These are phyloP conservation scores for Pyrus bretschneideri DNA, from an alignment of 306 rosid species.

Conservation along the genomic window DNA sequence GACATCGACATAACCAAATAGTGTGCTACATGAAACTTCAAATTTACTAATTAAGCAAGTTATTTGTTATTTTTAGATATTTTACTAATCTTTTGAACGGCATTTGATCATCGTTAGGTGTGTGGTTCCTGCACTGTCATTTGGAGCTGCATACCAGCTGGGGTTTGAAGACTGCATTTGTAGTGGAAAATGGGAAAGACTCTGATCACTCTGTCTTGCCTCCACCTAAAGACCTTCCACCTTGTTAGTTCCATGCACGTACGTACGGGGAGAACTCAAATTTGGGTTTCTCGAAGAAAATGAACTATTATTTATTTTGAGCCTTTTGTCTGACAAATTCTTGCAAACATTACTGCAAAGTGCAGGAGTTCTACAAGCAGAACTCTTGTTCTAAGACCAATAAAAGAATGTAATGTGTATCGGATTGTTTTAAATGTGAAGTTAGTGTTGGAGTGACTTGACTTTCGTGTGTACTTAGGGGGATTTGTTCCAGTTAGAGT, in stretches of 20 bases:
- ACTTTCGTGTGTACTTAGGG: too few relatives aligned
- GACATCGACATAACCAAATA: neutral
- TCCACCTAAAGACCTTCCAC: slow-evolving; percentile 36
- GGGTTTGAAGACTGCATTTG: slow-evolving; percentile 39
- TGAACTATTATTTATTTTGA: neutral
- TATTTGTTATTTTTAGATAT: neutral
- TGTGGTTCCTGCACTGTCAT: slow-evolving; percentile 42
- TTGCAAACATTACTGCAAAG: neutral
- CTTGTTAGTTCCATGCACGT: neutral
- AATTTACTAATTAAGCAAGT: neutral
- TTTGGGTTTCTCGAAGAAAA: neutral
- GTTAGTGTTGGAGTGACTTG: too few relatives aligned
- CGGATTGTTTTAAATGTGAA: neutral
- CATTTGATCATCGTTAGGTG: slow-evolving; percentile 7
- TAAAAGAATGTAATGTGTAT: neutral
- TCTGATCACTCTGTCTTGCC: slow-evolving; percentile 21
- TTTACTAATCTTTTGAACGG: neutral
- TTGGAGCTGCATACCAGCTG: slow-evolving; percentile 34
- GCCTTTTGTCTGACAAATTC: neutral
- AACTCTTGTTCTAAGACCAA: neutral
- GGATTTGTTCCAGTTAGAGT: too few relatives aligned
- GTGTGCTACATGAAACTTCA: neutral
- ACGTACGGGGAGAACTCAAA: neutral
- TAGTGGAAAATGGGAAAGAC: slow-evolving; percentile 21
- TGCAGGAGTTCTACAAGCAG: neutral